Conservation (phyloP, 441 rosid genomes). For the Populus hybrid region DNA sequence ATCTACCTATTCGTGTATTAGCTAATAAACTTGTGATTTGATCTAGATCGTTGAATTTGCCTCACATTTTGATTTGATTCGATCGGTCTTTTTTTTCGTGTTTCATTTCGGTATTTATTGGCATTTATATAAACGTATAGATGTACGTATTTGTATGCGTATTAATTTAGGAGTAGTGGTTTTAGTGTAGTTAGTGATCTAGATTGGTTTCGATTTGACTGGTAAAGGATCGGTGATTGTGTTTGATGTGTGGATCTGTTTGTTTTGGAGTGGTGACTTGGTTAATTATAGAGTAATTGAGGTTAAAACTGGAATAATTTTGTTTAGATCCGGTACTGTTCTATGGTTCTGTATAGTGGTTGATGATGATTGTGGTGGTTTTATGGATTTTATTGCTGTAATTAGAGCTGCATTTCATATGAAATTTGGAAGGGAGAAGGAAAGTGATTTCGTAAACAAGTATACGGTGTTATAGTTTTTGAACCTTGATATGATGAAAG, state of each 20-base stretch:
- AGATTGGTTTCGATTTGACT: neutral
- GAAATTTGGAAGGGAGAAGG: too few relatives aligned
- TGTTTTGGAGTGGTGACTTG: neutral
- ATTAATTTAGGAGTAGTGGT: neutral
- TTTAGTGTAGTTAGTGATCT: neutral
- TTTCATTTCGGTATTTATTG: neutral
- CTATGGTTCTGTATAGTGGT: neutral
- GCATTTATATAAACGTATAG: neutral
- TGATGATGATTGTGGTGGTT: neutral
- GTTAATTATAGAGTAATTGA: neutral
- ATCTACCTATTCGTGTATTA: neutral
- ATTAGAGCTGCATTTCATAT: neutral
- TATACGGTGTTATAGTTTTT: neutral
- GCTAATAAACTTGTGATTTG: neutral
- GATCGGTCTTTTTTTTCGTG: neutral
- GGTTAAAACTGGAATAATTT: constrained; percentile 2
- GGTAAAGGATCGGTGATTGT: neutral
- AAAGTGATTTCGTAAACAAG: neutral
- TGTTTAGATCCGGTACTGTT: constrained; percentile 28
- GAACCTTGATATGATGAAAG: neutral
- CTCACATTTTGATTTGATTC: neutral
- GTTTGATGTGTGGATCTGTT: constrained; percentile 11
- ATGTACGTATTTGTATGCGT: neutral
- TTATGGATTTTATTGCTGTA: neutral
- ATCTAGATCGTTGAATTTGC: neutral